These are phyloP conservation scores for Coemansia sp. DNA, from an alignment of 192 early-diverging fungal species.

Conservation along the genomic window DNA sequence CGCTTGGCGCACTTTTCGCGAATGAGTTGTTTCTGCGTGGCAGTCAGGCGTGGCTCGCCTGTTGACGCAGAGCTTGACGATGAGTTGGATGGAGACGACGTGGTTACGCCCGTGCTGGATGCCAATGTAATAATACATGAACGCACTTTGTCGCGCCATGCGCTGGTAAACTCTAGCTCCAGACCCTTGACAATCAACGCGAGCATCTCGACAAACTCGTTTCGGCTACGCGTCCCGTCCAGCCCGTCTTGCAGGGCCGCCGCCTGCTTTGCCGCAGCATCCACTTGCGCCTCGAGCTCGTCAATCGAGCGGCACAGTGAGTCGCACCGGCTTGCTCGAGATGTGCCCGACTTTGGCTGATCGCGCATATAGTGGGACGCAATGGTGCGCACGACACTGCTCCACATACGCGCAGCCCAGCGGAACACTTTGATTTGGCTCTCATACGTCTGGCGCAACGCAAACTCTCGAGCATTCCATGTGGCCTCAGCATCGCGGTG, in stretches of 20 bases:
- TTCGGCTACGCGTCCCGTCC: constrained; percentile 6
- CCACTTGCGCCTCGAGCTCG: constrained; percentile 27
- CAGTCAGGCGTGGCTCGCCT: constrained; percentile 18
- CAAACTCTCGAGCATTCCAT: constrained; percentile 18
- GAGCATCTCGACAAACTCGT: constrained; percentile 22
- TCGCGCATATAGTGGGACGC: background rate
- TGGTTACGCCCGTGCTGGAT: background rate
- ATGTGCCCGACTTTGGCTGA: background rate
- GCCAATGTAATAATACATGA: constrained; percentile 18
- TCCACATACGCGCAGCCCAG: constrained; percentile 38
- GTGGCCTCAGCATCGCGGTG: constrained; percentile 13
- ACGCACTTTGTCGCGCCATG: constrained; percentile 35
- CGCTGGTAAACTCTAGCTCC: constrained; percentile 11
- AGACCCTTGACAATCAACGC: constrained; percentile 22
- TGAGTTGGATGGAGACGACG: constrained; percentile 5
- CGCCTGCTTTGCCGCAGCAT: constrained; percentile 16
- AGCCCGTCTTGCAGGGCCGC: constrained; percentile 7
- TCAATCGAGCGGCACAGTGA: constrained; percentile 19
- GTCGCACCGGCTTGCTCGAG: background rate
- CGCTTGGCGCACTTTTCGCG: constrained; percentile 15
- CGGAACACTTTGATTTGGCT: constrained; percentile 28
- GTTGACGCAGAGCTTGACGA: constrained; percentile 19
- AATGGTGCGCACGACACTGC: constrained; percentile 16
- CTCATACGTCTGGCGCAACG: constrained; percentile 26
- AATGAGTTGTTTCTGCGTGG: constrained; percentile 34